Percentiles rank a stretch among this genome's conserved stretches.
Conservation (phyloP, 2,329 filamentous ascomycete genomes). For the Bisporella sp. region DNA sequence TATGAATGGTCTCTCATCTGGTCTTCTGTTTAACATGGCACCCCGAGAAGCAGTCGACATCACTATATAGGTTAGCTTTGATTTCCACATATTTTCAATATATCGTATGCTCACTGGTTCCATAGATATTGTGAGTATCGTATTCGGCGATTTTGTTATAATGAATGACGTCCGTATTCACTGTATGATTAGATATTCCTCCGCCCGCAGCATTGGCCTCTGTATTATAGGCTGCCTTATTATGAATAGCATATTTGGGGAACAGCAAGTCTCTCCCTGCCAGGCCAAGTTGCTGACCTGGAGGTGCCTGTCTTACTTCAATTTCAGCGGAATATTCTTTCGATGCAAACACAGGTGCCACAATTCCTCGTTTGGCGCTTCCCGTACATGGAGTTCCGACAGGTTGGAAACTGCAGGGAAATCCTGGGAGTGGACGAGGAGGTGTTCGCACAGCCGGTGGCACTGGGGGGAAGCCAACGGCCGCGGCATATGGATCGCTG, state of each 20-base stretch:
- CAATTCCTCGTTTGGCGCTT: conserved; percentile 16
- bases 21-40: conserved; percentile 61
- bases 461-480: conserved; percentile 47
- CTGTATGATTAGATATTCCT: conserved; percentile 48
- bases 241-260: conserved; percentile 59
- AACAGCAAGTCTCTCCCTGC: conserved; percentile 56
- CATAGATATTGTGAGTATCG: conserved; percentile 73
- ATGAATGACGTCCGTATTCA: conserved; percentile 62
- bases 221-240: conserved; percentile 45
- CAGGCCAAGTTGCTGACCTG: conserved; percentile 45
- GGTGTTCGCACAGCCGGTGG: conserved; percentile 56
- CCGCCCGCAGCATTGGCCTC: conserved; percentile 37
- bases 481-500: conserved; percentile 33
- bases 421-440: conserved; percentile 61
- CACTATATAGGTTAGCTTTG: conserved; percentile 32
- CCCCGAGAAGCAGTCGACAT: conserved; percentile 61
- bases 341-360: background rate
- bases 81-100: no score
- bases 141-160: conserved; percentile 61
- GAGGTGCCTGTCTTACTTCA: conserved; percentile 12
- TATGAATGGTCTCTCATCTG: conserved; percentile 57
- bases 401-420: conserved; percentile 61
- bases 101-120: conserved; percentile 40
- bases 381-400: conserved; percentile 31
- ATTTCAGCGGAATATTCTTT: background rate